Conservation (phyloP, 805 yeast species). For the Yamadazyma philogaea region DNA sequence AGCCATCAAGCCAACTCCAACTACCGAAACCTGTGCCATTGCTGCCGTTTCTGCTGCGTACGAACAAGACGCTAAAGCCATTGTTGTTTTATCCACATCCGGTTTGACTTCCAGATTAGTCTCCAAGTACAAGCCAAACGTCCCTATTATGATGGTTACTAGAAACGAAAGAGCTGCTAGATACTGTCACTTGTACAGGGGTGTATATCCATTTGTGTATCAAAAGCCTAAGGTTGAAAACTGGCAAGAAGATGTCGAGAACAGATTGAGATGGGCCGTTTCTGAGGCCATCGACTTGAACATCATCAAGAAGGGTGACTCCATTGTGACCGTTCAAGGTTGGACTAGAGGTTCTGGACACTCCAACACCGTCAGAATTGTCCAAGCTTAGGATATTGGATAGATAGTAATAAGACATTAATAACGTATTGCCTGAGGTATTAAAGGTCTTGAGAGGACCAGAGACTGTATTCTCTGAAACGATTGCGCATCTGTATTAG, state of each 20-base stretch:
- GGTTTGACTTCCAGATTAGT: conserved; percentile 95
- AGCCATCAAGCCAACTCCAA: conserved; percentile 84
- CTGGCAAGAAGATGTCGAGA: conserved; percentile 97
- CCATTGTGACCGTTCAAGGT: conserved; percentile 94
- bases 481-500: too few relatives aligned
- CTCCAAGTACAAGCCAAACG: conserved; percentile 95
- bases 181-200: conserved; percentile 94
- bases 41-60: conserved; percentile 95
- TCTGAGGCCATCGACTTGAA: conserved; percentile 84
- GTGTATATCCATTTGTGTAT: conserved; percentile 96
- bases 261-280: conserved; percentile 90
- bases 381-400: conserved; percentile 53
- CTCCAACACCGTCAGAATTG: conserved; percentile 96
- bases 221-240: conserved; percentile 59
- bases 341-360: conserved; percentile 98
- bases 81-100: conserved; percentile 90
- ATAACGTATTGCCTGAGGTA: neutral
- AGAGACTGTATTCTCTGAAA: neutral
- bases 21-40: conserved; percentile 95
- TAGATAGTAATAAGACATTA: conserved; percentile 4
- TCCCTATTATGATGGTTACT: conserved; percentile 97
- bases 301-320: conserved; percentile 81
- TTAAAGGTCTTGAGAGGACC: neutral
- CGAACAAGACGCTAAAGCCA: conserved; percentile 96
- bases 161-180: conserved; percentile 93